Conservation (phyloP, 768 basidiomycete species). For the Candolleomyces eurysporus region DNA sequence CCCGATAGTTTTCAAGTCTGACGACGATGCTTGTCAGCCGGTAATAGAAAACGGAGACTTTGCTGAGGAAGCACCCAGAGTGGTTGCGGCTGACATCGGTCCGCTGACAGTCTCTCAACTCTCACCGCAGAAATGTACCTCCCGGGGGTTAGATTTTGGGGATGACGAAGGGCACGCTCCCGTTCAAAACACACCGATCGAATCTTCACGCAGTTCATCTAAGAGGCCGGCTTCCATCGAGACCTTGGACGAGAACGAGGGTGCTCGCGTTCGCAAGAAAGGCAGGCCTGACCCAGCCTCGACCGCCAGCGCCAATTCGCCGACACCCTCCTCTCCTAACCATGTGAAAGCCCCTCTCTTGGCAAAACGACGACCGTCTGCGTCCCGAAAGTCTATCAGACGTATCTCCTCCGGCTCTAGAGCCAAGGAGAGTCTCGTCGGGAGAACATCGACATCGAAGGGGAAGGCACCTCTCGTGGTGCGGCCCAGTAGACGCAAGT, state of each 20-base stretch:
- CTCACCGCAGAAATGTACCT: slow-evolving; percentile 36
- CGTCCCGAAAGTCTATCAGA: slow-evolving; percentile 29
- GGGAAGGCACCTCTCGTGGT: background rate
- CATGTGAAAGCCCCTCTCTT: background rate
- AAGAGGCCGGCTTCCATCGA: slow-evolving; percentile 45
- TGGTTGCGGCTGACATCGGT: slow-evolving; percentile 4
- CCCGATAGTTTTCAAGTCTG: background rate
- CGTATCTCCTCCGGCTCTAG: slow-evolving; percentile 6
- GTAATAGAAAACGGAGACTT: background rate
- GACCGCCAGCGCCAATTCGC: background rate
- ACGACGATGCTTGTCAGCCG: slow-evolving; percentile 7
- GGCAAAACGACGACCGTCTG: background rate
- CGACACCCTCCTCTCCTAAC: slow-evolving; percentile 7
- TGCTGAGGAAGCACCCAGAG: background rate
- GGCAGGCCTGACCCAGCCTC: background rate
- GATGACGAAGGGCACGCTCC: slow-evolving; percentile 16
- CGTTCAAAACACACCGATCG: slow-evolving; percentile 18
- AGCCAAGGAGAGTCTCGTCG: background rate
- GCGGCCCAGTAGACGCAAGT: background rate
- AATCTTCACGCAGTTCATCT: slow-evolving; percentile 8
- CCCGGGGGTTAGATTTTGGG: background rate
- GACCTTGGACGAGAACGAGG: background rate
- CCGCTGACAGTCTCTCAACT: slow-evolving; percentile 50
- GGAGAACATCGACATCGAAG: background rate
- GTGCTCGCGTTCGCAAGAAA: slow-evolving; percentile 10